Evolutionary conservation across 495 filamentous ascomycete species (phyloP).

Genomic region (Aspergillus cristatus): DNA sequence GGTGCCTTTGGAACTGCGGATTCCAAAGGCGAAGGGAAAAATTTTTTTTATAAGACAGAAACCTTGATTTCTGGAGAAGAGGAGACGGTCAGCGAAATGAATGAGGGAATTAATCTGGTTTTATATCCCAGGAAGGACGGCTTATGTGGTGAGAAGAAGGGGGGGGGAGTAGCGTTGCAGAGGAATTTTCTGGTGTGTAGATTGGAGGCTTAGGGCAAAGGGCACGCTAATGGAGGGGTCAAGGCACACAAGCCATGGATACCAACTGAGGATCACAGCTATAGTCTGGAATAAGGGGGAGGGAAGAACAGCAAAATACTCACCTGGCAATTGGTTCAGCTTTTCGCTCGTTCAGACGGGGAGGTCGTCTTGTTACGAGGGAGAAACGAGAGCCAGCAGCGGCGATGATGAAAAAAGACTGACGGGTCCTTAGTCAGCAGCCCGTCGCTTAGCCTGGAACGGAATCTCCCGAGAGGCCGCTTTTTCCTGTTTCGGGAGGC

Average conservation of each 20-base stretch:
- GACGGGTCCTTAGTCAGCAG: too few species aligned
- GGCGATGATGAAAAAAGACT: too few species aligned
- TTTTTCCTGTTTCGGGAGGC: too few species aligned
- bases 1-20: constrained; percentile 48
- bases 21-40: constrained; percentile 50
- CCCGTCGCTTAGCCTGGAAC: too few species aligned
- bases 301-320: not conserved
- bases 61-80: constrained; percentile 3
- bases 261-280: constrained; percentile 2
- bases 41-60: constrained; percentile 1
- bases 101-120: not conserved
- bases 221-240: constrained; percentile 11
- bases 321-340: too few species aligned
- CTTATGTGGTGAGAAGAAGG: constrained; percentile 10
- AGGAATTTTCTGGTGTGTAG: constrained; percentile 10
- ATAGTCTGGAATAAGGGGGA: not conserved
- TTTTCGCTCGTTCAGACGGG: too few species aligned
- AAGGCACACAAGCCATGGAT: too few species aligned
- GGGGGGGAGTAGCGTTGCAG: constrained; percentile 10
- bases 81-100: constrained; percentile 9
- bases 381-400: too few species aligned
- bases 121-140: constrained; percentile 5
- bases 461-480: too few species aligned
- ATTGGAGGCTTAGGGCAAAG: constrained; percentile 19
- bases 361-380: too few species aligned